phyloP scores from a whole-genome alignment of 2,329 filamentous ascomycete genomes.

The Colletotrichum sp. region DNA sequence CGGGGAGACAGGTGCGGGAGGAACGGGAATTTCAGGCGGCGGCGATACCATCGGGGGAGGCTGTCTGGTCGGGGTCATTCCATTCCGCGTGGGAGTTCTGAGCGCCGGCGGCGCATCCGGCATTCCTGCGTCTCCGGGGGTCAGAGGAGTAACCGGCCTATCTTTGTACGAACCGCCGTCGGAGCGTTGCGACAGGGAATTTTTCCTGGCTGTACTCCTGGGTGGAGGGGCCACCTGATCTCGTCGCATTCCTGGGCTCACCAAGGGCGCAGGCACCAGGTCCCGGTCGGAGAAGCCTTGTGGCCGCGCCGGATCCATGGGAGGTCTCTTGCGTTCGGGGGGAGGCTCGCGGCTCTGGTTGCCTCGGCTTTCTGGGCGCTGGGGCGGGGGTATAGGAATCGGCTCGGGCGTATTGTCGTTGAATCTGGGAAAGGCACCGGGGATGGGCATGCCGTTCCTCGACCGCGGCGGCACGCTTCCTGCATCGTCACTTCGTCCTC shows the following conservation, averaged over 20 bases:
- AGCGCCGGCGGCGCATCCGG: conserved; percentile 3
- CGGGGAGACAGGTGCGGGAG: conserved; percentile 11
- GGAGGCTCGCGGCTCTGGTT: conserved; percentile 42
- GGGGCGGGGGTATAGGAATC: conserved; percentile 30
- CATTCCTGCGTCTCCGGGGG: neutral
- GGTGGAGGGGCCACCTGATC: conserved; percentile 54
- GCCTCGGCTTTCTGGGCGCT: conserved; percentile 26
- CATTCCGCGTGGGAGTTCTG: conserved; percentile 14
- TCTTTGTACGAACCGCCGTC: conserved; percentile 38
- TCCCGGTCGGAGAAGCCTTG: conserved; percentile 52
- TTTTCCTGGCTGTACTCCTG: conserved; percentile 55
- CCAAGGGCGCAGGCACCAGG: conserved; percentile 63
- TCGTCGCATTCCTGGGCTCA: conserved; percentile 53
- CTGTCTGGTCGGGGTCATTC: conserved; percentile 6
- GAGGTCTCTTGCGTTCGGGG: conserved; percentile 69
- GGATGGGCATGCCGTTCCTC: conserved; percentile 52
- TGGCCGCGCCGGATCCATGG: conserved; percentile 66
- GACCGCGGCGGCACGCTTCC: conserved; percentile 57
- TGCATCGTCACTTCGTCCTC: conserved; percentile 55
- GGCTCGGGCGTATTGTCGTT: conserved; percentile 26
- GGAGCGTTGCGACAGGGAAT: conserved; percentile 38
- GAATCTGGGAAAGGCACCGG: conserved; percentile 42
- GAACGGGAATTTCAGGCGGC: conserved; percentile 3
- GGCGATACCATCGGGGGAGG: neutral
- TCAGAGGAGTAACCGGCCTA: conserved; percentile 29